A percentile compares a stretch with the other conserved stretches of the same genome.
phyloP scores from a whole-genome alignment of 495 filamentous ascomycete species.

The Cudoniella acicularis region DNA sequence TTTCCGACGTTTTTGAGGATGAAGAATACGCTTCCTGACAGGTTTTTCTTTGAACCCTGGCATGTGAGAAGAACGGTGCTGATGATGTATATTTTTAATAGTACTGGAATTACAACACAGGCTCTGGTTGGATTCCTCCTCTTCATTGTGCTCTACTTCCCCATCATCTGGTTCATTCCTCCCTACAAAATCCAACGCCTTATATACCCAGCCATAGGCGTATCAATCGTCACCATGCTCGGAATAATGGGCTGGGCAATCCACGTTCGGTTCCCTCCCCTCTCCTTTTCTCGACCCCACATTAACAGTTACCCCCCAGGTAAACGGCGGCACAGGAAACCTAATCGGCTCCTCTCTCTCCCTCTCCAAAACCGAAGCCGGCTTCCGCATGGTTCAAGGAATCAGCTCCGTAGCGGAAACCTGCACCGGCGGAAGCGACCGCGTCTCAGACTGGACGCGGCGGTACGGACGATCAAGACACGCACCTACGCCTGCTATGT shows the following conservation, averaged over 20 bases:
- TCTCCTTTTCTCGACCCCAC: conserved; percentile 50
- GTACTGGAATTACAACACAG: conserved; percentile 29
- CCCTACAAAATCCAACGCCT: conserved; percentile 38
- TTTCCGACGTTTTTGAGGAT: conserved; percentile 3
- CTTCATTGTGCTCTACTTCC: conserved; percentile 11
- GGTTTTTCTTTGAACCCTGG: not conserved
- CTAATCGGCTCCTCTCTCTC: not conserved
- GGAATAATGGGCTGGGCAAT: conserved; percentile 10
- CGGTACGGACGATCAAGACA: conserved; percentile 2
- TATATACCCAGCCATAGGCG: not conserved
- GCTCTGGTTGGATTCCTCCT: conserved; percentile 19
- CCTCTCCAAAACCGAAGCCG: conserved; percentile 4
- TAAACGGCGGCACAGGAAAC: conserved; percentile 3
- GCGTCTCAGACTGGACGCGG: conserved; percentile 13
- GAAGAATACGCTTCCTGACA: conserved; percentile 10
- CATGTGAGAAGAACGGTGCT: not conserved
- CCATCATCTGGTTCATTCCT: conserved; percentile 21
- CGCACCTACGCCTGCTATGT: not conserved
- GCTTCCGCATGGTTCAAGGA: conserved; percentile 6
- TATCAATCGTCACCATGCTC: not conserved
- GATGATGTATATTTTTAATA: not conserved
- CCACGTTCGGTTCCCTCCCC: not conserved
- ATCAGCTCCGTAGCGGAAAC: conserved; percentile 8
- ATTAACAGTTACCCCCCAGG: not conserved
- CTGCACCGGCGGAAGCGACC: conserved; percentile 4